A percentile compares a stretch with the other conserved stretches of the same genome.
phyloP scores from a whole-genome alignment of 768 basidiomycete species.

The Cyathus striatus region DNA sequence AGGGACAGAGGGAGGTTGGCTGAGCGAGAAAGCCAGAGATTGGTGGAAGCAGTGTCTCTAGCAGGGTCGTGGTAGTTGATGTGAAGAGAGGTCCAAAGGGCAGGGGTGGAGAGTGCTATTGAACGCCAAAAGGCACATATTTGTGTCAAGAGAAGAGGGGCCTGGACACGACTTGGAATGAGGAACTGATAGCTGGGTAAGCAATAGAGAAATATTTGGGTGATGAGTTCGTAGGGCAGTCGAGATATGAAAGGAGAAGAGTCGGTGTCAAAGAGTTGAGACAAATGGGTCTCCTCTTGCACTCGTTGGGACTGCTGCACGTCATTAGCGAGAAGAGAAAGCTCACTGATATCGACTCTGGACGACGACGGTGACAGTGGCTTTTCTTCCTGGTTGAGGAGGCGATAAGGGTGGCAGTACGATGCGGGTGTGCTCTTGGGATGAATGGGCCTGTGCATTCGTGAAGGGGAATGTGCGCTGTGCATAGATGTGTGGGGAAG shows the following conservation, averaged over 20 bases:
- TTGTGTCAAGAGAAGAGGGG: constrained; percentile 22
- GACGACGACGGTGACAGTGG: too few species aligned
- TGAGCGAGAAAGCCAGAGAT: constrained; percentile 22
- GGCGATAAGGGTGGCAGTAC: too few species aligned
- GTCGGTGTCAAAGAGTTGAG: constrained; percentile 1
- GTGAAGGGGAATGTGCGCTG: too few species aligned
- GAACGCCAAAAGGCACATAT: constrained; percentile 21
- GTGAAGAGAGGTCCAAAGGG: constrained; percentile 24
- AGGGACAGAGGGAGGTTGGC: constrained; percentile 18
- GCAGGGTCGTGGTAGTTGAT: constrained; percentile 22
- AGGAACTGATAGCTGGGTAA: constrained; percentile 19
- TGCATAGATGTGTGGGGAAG: too few species aligned
- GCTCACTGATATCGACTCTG: too few species aligned
- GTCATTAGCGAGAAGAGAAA: too few species aligned
- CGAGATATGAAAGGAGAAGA: constrained; percentile 12
- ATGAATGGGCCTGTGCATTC: too few species aligned
- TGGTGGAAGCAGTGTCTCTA: constrained; percentile 17
- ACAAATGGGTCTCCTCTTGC: not conserved
- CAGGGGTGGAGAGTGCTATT: constrained; percentile 18
- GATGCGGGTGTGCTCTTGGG: too few species aligned
- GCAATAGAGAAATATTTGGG: constrained; percentile 22
- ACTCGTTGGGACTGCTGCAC: too few species aligned
- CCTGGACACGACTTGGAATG: constrained; percentile 15
- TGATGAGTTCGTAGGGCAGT: constrained; percentile 24
- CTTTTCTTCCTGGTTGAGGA: too few species aligned